Conservation (phyloP, 345 rosid genomes). For the Aethionema arabicum region DNA sequence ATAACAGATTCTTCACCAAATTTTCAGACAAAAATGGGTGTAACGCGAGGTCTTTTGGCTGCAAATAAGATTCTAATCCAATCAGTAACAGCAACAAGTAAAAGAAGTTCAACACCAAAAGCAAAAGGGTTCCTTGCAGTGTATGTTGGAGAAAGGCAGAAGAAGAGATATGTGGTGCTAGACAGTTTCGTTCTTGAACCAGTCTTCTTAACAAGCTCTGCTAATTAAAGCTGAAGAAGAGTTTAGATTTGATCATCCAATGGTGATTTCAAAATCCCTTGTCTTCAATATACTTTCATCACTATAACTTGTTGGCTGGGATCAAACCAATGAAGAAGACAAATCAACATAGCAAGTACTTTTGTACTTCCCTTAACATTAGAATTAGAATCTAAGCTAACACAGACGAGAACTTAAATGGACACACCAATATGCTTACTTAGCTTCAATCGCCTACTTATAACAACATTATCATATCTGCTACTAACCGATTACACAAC, state of each 20-base stretch:
- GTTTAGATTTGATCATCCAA: conserved; percentile 46
- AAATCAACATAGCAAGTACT: background rate
- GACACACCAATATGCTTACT: background rate
- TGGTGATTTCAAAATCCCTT: conserved; percentile 50
- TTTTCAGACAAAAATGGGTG: conserved; percentile 2
- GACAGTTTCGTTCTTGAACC: conserved; percentile 38
- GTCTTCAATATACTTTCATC: conserved; percentile 44
- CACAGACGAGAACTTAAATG: background rate
- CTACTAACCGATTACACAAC: background rate
- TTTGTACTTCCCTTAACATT: background rate
- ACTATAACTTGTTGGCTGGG: conserved; percentile 22
- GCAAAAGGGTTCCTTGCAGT: conserved; percentile 41
- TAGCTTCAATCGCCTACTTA: background rate
- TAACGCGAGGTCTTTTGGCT: background rate
- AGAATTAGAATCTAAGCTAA: background rate
- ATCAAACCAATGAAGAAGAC: background rate
- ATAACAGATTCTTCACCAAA: conserved; percentile 4
- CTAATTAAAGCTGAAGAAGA: conserved; percentile 49
- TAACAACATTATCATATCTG: conserved; percentile 1
- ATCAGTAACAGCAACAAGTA: background rate
- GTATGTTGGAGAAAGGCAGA: conserved; percentile 46
- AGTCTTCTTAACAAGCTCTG: conserved; percentile 42
- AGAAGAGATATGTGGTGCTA: conserved; percentile 43
- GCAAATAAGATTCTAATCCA: conserved; percentile 1
- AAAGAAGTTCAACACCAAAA: conserved; percentile 27